Base-by-base conservation (phyloP, 2,329 filamentous ascomycete species). In the Aspergillus jensenii region DNA sequence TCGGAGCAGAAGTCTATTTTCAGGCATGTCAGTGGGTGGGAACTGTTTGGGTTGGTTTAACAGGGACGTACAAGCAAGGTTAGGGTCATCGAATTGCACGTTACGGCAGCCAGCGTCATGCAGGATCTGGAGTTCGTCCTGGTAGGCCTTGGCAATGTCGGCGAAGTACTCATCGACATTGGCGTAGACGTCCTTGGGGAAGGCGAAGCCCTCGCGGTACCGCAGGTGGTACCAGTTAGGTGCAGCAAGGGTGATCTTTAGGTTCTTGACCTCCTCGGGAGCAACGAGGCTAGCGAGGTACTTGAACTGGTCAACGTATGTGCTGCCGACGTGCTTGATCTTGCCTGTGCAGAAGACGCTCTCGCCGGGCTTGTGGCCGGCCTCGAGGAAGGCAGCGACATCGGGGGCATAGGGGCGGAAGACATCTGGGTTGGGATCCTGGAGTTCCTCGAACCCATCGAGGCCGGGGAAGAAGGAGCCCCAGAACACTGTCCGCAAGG, bases 201-300 rank as follows among this genome's bases (percentile, higher is more conserved):
- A 87, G 23, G 84, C 84, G 37, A 76, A 62, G 76, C 83, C 81
- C 57, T 81, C 78, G 64, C 78, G 81, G 64, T 84, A 82, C 39
- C 86, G 81, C 67, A 88, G 79, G 72, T 91, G 87, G 70, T 89
- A 90, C 82, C 87, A 89, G 70, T 84, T 84, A 2, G 86, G 86
- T 4, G 86, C 84, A 17, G 86, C 84, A 66, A 90, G 76, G 17
- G 87, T 89, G 64, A 90, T 82, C 77, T 90, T 89, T 72, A 87
- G 83, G 62, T 88, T 84, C 62, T 84, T 84, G 67, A 87, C 84
- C 55, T 84, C 77, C 31, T 86, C 83, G 23, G 84, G 78, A 0
- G 87, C 82, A 0, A 90, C 79, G 8, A 83, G 70, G 50, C 73
- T 80, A 68, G 86, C 84, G 53, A 89, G 78, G 55, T 82, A 82